Evolutionary conservation across 2,329 filamentous ascomycete genomes (phyloP).

Genomic region (Arachnopeziza araneosa): DNA sequence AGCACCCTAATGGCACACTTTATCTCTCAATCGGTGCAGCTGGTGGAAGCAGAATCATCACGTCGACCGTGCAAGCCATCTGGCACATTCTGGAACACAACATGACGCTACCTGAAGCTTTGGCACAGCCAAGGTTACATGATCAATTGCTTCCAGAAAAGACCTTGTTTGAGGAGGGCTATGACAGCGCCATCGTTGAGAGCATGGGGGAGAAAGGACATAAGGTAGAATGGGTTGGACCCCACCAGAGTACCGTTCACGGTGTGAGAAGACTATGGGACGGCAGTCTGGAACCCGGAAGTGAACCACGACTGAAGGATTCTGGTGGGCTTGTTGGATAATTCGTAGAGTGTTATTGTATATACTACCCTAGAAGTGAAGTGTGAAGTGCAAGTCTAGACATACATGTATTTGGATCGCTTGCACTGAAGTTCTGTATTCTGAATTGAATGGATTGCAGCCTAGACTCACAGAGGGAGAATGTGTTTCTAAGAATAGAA

Average conservation of each 20-base stretch:
- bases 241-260: conserved; percentile 65
- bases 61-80: conserved; percentile 67
- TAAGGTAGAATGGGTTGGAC: conserved; percentile 63
- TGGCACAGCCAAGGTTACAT: conserved; percentile 65
- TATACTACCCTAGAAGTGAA: background rate
- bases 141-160: conserved; percentile 75
- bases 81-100: conserved; percentile 65
- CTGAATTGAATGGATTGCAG: no score
- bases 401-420: no score
- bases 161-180: conserved; percentile 62
- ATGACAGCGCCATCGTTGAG: conserved; percentile 57
- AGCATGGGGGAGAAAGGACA: conserved; percentile 62
- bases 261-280: conserved; percentile 48
- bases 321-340: conserved; percentile 31
- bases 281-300: conserved; percentile 67
- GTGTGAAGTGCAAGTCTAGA: background rate
- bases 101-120: conserved; percentile 54
- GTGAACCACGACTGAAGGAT: conserved; percentile 68
- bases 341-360: background rate
- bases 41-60: conserved; percentile 80
- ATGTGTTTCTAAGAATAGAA: no score
- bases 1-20: conserved; percentile 57
- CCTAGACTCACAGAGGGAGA: no score
- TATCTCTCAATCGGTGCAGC: conserved; percentile 70
- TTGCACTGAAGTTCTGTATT: no score